Base-by-base conservation (phyloP, 2,329 filamentous ascomycete species). In the Dothistroma septosporum region DNA sequence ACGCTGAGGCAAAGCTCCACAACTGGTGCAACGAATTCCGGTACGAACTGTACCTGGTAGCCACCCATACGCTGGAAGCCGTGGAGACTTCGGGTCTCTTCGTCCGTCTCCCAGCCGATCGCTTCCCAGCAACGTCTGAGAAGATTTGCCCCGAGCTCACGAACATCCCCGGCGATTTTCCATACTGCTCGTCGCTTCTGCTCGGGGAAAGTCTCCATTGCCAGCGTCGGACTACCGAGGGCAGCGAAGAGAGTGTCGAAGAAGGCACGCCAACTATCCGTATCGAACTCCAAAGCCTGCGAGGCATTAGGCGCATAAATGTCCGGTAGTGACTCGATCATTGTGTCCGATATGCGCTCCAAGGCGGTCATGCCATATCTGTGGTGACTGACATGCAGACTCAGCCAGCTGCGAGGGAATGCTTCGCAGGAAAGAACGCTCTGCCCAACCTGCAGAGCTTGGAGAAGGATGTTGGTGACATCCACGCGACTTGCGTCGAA, bases 21-120 rank as follows among this genome's bases (percentile, higher is more conserved):
- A 55, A 97, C 94, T 0, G 92, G 92, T 0, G 89, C 88, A 8
- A 99, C 92, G 6, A 99, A 82, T 12, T 89, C 87, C 6, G 95
- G 94, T 32, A 99, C 94, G 74, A 97, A 99, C 77, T 97, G 94
- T 21, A 99, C 94, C 76, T 99, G 94, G 72, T 97, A 99, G 1
- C 94, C 94, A 60, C 94, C 95, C 81, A 97, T 89, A 74, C 88
- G 92, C 57, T 85, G 81, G 58, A 97, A 78, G 0, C 89, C 89
- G 70, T 92, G 97, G 28, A 88, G 84, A 59, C 83, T 80, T 65
- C 85, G 84, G 73, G 97, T 92, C 61, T 97, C 93, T 0, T 82
- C 76, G 33, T 84, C 90, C 0, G 91, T 91, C 69, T 99, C 93
- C 94, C 94, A 99, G 12, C 95, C 94, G 63, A 99, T 95, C 19